phyloP scores from a whole-genome alignment of 2,329 filamentous ascomycete genomes.

The Ophiosphaerella herpotricha region DNA sequence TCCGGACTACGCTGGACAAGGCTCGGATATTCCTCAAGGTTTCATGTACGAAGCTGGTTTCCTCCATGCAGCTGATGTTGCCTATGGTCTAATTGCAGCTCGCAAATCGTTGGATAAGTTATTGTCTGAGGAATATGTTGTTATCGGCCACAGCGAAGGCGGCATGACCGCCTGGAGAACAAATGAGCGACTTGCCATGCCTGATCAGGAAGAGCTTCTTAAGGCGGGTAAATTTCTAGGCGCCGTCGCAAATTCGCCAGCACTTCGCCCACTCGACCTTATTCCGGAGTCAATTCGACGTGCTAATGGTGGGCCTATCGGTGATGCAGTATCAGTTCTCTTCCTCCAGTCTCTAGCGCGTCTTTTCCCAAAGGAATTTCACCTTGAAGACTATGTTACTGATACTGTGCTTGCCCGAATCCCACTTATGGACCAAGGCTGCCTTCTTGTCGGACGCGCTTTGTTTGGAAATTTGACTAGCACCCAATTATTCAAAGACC shows the following conservation, averaged over 20 bases:
- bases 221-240: conserved; percentile 26
- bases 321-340: conserved; percentile 24
- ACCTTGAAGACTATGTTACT: conserved; percentile 21
- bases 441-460: conserved; percentile 14
- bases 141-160: conserved; percentile 29
- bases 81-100: conserved; percentile 22
- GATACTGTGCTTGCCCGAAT: conserved; percentile 18
- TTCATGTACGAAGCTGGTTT: conserved; percentile 29
- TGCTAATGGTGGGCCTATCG: conserved; percentile 22
- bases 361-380: conserved; percentile 16
- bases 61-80: conserved; percentile 24
- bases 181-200: conserved; percentile 26
- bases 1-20: conserved; percentile 26
- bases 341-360: conserved; percentile 23
- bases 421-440: conserved; percentile 20
- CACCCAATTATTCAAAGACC: conserved; percentile 17
- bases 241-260: conserved; percentile 25
- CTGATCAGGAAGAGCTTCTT: conserved; percentile 17
- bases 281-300: conserved; percentile 25
- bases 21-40: conserved; percentile 22
- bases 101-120: conserved; percentile 19
- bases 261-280: conserved; percentile 25
- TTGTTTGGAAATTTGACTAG: conserved; percentile 21
- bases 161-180: conserved; percentile 29
- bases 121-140: conserved; percentile 22